phyloP scores from a whole-genome alignment of 1,284 basidiomycete genomes.

The Inonotus obliquus region DNA sequence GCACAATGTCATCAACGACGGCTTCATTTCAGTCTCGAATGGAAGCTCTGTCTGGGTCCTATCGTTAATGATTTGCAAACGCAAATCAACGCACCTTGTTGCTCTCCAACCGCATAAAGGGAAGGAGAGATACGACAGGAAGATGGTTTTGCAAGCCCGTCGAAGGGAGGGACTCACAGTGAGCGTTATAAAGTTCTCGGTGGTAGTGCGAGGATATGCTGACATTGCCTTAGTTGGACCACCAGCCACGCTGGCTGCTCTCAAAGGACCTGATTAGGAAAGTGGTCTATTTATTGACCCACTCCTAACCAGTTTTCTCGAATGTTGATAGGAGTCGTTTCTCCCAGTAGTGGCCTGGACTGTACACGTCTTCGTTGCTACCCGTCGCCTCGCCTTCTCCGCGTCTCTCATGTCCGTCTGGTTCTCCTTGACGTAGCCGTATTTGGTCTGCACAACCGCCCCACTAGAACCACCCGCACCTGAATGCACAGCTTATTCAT shows the following conservation, averaged over 20 bases:
- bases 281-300: not conserved
- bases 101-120: not conserved
- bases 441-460: constrained; percentile 11
- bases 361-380: constrained; percentile 9
- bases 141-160: not conserved
- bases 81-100: not conserved
- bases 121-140: not conserved
- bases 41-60: not conserved
- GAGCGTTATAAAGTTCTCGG: constrained; percentile 1
- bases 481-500: constrained; percentile 13
- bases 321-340: constrained; percentile 11
- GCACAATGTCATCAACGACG: too few relatives aligned
- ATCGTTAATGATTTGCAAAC: not conserved
- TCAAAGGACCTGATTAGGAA: not conserved
- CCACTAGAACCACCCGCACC: not conserved
- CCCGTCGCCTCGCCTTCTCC: constrained; percentile 7
- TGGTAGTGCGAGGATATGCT: not conserved
- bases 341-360: constrained; percentile 5
- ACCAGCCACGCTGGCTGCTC: not conserved
- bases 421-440: constrained; percentile 7
- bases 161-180: not conserved
- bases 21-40: not conserved
- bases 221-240: not conserved
- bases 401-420: constrained; percentile 1
- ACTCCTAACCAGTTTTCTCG: not conserved